Evolutionary conservation across 2,329 filamentous ascomycete genomes (phyloP), one percentile per base, ranked within the genome.

Genomic region (Knufia petricola): DNA sequence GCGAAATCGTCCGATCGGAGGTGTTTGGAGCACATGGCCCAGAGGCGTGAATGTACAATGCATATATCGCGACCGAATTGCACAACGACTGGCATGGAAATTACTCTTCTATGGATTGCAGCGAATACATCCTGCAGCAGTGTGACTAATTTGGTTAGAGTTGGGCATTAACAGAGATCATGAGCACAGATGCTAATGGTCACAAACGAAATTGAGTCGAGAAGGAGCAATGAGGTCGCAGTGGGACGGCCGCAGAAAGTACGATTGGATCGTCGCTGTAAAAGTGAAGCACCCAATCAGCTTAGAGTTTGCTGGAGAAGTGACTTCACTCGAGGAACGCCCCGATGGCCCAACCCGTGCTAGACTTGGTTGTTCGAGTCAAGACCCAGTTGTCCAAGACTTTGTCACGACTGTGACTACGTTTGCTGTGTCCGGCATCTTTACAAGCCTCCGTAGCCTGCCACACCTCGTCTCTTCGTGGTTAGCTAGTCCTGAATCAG

Each of bases 91-190:
- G 32, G 32, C 15, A 17, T 36, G 23, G 39, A 41, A 23, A 21
- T 24, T 3, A 15, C 13, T 10, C 39, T 41, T 6, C 39, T 24
- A n/a, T 4, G n/a, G 4, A 20, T 23, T 26, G 10, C 23, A 23
- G 4, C 19, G 13, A 44, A 19, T 10, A 44, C 19, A 21, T 15
- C 23, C 42, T 19, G 30, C 42, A 36, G 17, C 28, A 15, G 19
- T 9, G 31, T 15, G 17, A 36, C 31, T 2, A 21, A 46, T 3
- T 15, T 21, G 42, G 44, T 21, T 39, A 34, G 30, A 21, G 34
- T 47, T 47, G 44, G 44, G 44, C 44, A 47, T 32, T 30, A 47
- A 47, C 30, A 32, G 13, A 19, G 23, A 47, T 47, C 44, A 47
- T 30, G 32, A 39, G 44, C 44, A 10, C 17, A 34, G 8, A 15